phyloP scores from a whole-genome alignment of 371 early-diverging fungal genomes.

The Haplosporangium sp. region DNA sequence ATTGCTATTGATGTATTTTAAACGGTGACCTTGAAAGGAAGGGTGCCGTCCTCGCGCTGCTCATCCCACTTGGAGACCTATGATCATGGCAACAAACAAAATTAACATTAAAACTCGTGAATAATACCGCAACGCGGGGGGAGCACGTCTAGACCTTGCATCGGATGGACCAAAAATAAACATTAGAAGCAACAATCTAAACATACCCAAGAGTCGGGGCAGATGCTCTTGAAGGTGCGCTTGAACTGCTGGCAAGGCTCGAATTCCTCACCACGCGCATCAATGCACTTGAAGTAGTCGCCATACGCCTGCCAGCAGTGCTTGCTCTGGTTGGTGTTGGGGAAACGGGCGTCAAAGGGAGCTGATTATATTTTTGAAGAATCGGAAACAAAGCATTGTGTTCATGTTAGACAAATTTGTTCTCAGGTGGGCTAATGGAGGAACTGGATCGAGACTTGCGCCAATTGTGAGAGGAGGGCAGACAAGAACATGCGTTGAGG shows the following conservation, averaged over 20 bases:
- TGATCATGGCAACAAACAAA: neutral
- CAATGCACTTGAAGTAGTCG: conserved; percentile 90
- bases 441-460: too few species aligned
- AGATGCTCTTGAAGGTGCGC: conserved; percentile 79
- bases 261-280: conserved; percentile 91
- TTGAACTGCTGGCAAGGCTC: conserved; percentile 89
- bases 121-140: too few species aligned
- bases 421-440: too few species aligned
- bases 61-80: conserved; percentile 88
- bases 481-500: too few species aligned
- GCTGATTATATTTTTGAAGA: conserved; percentile 10
- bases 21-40: conserved; percentile 72
- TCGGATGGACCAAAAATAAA: neutral
- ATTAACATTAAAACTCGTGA: too few species aligned
- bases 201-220: conserved; percentile 90
- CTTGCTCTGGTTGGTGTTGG: conserved; percentile 97
- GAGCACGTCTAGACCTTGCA: too few species aligned
- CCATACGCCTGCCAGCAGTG: conserved; percentile 96
- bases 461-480: too few species aligned
- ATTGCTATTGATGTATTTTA: conserved; percentile 1
- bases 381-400: too few species aligned
- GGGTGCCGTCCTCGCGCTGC: conserved; percentile 83
- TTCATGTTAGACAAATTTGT: too few species aligned
- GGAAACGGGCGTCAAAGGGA: conserved; percentile 80
- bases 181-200: neutral